Evolutionary conservation across 2,329 filamentous ascomycete genomes (phyloP).

Genomic region (Akanthomyces dipterigenus): DNA sequence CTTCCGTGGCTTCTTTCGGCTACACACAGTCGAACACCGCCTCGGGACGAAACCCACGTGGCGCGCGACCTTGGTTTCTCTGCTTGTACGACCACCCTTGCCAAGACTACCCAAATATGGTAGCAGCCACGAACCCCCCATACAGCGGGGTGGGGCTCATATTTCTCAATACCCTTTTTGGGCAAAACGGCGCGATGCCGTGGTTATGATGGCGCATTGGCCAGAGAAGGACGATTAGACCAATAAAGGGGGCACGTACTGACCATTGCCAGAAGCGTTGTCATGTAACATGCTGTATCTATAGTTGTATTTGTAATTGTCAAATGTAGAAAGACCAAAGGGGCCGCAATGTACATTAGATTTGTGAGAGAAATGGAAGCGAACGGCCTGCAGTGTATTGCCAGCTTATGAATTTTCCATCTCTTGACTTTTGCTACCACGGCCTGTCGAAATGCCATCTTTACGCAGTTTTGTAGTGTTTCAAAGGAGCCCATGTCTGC

Average conservation of each 20-base stretch:
- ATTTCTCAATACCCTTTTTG: background rate
- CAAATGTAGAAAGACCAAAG: too few relatives aligned
- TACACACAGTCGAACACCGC: background rate
- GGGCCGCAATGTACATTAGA: too few relatives aligned
- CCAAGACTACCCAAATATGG: background rate
- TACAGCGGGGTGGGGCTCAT: background rate
- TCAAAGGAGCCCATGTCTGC: too few relatives aligned
- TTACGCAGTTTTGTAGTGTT: too few relatives aligned
- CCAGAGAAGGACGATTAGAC: background rate
- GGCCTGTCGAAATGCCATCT: too few relatives aligned
- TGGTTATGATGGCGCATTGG: too few relatives aligned
- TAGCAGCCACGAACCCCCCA: conserved; percentile 3
- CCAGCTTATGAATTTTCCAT: too few relatives aligned
- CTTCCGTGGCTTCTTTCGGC: conserved; percentile 1
- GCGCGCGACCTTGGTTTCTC: background rate
- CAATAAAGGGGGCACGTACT: too few relatives aligned
- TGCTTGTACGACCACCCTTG: background rate
- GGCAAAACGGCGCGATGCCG: background rate
- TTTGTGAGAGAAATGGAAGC: too few relatives aligned
- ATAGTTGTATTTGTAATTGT: background rate
- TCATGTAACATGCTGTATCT: background rate
- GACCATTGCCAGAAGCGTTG: too few relatives aligned
- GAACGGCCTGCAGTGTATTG: too few relatives aligned
- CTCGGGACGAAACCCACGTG: background rate
- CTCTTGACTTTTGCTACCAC: background rate